phyloP scores from a whole-genome alignment of 2,329 filamentous ascomycete species.

The Xylaria sp. region DNA sequence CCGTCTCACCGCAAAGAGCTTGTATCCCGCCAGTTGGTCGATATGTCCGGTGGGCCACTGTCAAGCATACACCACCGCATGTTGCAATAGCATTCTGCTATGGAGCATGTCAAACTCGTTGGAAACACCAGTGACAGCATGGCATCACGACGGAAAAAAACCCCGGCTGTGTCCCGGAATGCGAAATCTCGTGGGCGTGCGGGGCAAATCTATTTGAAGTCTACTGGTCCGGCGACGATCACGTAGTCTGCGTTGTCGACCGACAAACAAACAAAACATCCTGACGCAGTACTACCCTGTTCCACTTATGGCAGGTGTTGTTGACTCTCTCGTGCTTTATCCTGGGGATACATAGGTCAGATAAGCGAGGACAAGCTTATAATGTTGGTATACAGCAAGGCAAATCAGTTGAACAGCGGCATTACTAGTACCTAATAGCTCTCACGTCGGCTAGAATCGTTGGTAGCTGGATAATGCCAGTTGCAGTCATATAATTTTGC shows the following conservation, averaged over 20 bases:
- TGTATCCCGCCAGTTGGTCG: background rate
- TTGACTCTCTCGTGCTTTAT: slow-evolving; percentile 11
- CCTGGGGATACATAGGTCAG: slow-evolving; percentile 9
- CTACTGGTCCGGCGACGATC: slow-evolving; percentile 6
- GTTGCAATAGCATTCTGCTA: background rate
- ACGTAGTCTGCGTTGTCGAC: background rate
- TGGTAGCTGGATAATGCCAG: background rate
- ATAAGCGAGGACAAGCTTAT: slow-evolving; percentile 26
- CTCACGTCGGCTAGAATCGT: background rate
- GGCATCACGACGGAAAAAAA: background rate
- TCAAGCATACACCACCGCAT: background rate
- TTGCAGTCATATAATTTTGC: background rate
- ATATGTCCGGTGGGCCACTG: background rate
- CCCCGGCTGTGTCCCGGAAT: background rate
- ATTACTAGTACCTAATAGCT: background rate
- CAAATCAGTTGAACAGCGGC: background rate
- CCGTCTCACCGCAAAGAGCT: slow-evolving; percentile 15
- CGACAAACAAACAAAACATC: background rate
- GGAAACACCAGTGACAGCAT: slow-evolving; percentile 4
- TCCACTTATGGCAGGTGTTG: background rate
- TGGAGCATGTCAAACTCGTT: background rate
- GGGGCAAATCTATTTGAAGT: slow-evolving; percentile 24
- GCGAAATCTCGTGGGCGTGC: slow-evolving; percentile 11
- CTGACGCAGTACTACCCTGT: slow-evolving; percentile 7
- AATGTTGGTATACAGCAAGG: background rate